Evolutionary conservation across 768 basidiomycete genomes (phyloP).

Genomic region (Termitomyces sp.): DNA sequence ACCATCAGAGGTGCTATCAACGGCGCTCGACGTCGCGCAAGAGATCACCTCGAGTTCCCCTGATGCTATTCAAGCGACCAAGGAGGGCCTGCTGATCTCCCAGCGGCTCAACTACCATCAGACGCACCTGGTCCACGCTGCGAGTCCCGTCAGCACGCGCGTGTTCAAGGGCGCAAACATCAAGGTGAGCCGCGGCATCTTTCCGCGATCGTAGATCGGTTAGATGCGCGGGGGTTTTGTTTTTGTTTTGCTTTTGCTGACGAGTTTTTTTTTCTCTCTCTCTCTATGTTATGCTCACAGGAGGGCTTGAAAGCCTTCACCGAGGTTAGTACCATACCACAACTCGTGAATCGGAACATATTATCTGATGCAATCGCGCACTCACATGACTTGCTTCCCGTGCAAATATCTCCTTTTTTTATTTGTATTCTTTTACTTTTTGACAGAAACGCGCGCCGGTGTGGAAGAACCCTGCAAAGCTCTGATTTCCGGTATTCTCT

Average conservation of each 20-base stretch:
- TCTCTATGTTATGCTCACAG: slow-evolving; percentile 29
- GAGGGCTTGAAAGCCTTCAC: slow-evolving; percentile 68
- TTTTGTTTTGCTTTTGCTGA: no score
- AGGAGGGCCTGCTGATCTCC: slow-evolving; percentile 57
- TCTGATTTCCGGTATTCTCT: slow-evolving; percentile 23
- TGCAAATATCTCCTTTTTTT: background rate
- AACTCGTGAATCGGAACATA: background rate
- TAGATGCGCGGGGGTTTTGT: no score
- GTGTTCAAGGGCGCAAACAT: slow-evolving; percentile 64
- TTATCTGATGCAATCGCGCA: background rate
- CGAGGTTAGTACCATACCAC: slow-evolving; percentile 43
- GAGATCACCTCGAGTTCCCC: slow-evolving; percentile 65
- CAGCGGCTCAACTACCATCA: slow-evolving; percentile 49
- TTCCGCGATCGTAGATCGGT: background rate
- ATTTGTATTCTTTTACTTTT: background rate
- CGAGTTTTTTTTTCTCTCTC: no score
- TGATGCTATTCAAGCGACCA: slow-evolving; percentile 74
- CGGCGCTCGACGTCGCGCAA: slow-evolving; percentile 58
- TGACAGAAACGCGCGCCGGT: slow-evolving; percentile 36
- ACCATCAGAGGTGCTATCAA: slow-evolving; percentile 43
- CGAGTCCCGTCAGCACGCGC: slow-evolving; percentile 42
- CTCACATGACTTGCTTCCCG: background rate
- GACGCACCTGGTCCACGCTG: slow-evolving; percentile 38
- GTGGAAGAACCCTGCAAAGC: slow-evolving; percentile 56
- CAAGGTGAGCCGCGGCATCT: slow-evolving; percentile 36